Percentiles rank a stretch among this genome's conserved stretches.
These are phyloP conservation scores for Microbotryomycetes sp. DNA, from an alignment of 1,284 basidiomycete genomes.

Conservation along the genomic window DNA sequence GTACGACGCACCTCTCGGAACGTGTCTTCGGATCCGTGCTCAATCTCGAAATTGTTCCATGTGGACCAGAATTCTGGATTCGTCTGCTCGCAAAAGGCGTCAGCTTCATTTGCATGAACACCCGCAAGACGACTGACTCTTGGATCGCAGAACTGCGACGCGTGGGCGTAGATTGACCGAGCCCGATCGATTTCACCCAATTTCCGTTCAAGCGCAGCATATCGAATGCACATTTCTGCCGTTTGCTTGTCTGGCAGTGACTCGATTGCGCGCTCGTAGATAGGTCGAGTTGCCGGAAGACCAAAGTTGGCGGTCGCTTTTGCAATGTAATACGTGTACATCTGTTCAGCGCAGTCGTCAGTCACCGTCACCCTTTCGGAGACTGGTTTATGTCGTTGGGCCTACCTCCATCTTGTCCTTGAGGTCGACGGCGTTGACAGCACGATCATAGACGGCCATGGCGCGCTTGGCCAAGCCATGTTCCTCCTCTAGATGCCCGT, in stretches of 20 bases:
- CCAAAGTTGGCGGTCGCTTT: slow-evolving; percentile 95
- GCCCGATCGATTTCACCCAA: slow-evolving; percentile 98
- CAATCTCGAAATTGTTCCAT: slow-evolving; percentile 97
- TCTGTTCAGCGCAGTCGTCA: slow-evolving; percentile 47
- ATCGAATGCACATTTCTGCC: slow-evolving; percentile 94
- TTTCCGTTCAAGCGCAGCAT: slow-evolving; percentile 92
- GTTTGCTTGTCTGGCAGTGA: slow-evolving; percentile 86
- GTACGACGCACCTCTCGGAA: slow-evolving; percentile 86
- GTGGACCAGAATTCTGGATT: slow-evolving; percentile 88
- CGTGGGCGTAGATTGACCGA: slow-evolving; percentile 91
- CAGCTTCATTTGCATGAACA: slow-evolving; percentile 3
- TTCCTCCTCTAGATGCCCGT: slow-evolving; percentile 89
- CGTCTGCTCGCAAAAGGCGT: slow-evolving; percentile 6
- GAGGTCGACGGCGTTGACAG: slow-evolving; percentile 72
- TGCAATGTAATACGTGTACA: slow-evolving; percentile 95
- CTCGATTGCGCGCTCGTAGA: slow-evolving; percentile 96
- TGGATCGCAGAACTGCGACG: slow-evolving; percentile 97
- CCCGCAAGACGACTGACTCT: slow-evolving; percentile 47
- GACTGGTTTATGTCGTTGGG: neutral
- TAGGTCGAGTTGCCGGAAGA: slow-evolving; percentile 87
- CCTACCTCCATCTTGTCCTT: slow-evolving; percentile 89
- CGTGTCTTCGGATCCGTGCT: slow-evolving; percentile 95
- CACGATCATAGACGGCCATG: slow-evolving; percentile 93
- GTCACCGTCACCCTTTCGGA: neutral
- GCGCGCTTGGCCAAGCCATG: slow-evolving; percentile 89